Evolutionary conservation across 805 yeast species (phyloP).

Genomic region (Metschnikowia hibisci): DNA sequence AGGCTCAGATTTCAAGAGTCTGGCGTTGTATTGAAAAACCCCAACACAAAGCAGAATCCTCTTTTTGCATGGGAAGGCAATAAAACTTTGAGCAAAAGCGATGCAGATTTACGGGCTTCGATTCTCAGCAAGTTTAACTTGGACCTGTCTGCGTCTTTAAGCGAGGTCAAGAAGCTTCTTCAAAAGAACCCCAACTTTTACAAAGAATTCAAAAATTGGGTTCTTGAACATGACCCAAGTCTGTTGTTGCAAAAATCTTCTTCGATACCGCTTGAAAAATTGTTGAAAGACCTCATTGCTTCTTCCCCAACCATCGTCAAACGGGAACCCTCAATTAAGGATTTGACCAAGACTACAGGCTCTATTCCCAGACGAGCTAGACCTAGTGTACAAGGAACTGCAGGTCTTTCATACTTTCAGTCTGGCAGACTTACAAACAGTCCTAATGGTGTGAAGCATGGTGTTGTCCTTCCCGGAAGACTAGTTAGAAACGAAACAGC

Average conservation of each 20-base stretch:
- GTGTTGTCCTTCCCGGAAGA: constrained; percentile 66
- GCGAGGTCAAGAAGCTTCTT: constrained; percentile 31
- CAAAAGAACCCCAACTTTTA: constrained; percentile 45
- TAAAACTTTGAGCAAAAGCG: constrained; percentile 16
- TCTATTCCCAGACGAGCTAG: constrained; percentile 11
- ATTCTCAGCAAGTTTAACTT: constrained; percentile 33
- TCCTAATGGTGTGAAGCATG: constrained; percentile 63
- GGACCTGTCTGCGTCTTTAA: constrained; percentile 23
- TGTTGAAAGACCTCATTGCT: constrained; percentile 33
- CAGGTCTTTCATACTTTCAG: constrained; percentile 68
- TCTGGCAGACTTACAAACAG: constrained; percentile 65
- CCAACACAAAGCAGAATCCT: constrained; percentile 34
- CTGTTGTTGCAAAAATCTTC: constrained; percentile 23
- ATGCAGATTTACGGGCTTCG: constrained; percentile 21
- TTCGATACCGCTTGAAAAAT: constrained; percentile 23
- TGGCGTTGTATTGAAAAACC: constrained; percentile 46
- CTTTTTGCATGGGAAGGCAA: constrained; percentile 36
- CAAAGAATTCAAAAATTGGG: constrained; percentile 51
- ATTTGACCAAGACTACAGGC: constrained; percentile 22
- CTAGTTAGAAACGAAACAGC: constrained; percentile 45
- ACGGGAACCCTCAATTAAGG: constrained; percentile 20
- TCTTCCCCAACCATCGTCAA: constrained; percentile 20
- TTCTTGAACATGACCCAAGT: constrained; percentile 47
- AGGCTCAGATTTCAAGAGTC: constrained; percentile 66
- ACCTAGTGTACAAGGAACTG: constrained; percentile 55